Evolutionary conservation across 2,329 filamentous ascomycete species (phyloP).

Genomic region (Colletotrichum sp.): DNA sequence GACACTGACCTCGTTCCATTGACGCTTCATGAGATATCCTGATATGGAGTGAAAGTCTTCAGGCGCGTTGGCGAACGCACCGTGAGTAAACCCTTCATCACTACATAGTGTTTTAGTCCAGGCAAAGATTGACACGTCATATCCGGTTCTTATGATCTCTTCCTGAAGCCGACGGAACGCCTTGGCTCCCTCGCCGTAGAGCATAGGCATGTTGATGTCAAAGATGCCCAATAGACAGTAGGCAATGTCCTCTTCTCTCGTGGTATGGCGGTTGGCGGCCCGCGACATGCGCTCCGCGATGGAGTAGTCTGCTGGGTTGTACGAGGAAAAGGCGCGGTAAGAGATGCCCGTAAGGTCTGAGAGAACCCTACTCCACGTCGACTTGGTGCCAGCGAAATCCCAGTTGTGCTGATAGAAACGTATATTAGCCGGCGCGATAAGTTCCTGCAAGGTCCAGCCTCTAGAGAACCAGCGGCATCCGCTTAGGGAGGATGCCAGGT

Average conservation of each 20-base stretch:
- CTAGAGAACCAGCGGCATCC: background rate
- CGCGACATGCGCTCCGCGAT: constrained; percentile 29
- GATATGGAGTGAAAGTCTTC: too few species aligned
- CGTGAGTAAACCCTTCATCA: too few species aligned
- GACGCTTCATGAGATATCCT: too few species aligned
- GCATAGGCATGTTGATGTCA: constrained; percentile 27
- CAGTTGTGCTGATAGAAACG: background rate
- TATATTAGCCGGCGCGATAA: too few species aligned
- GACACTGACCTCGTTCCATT: background rate
- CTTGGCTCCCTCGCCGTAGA: constrained; percentile 28
- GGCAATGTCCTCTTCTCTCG: constrained; percentile 25
- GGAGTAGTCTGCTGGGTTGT: too few species aligned
- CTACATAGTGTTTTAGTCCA: too few species aligned
- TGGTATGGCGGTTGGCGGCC: constrained; percentile 25
- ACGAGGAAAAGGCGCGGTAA: too few species aligned
- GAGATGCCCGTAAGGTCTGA: too few species aligned
- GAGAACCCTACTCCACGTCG: too few species aligned
- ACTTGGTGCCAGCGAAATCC: too few species aligned
- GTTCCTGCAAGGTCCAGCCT: background rate
- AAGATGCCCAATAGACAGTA: constrained; percentile 32
- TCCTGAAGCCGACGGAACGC: constrained; percentile 24
- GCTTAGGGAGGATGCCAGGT: too few species aligned
- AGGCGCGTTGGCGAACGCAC: rapidly evolving
- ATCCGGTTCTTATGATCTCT: background rate
- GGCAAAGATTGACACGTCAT: background rate